Evolutionary conservation across 2,329 filamentous ascomycete genomes (phyloP).

Genomic region (Ilyonectria sp.): DNA sequence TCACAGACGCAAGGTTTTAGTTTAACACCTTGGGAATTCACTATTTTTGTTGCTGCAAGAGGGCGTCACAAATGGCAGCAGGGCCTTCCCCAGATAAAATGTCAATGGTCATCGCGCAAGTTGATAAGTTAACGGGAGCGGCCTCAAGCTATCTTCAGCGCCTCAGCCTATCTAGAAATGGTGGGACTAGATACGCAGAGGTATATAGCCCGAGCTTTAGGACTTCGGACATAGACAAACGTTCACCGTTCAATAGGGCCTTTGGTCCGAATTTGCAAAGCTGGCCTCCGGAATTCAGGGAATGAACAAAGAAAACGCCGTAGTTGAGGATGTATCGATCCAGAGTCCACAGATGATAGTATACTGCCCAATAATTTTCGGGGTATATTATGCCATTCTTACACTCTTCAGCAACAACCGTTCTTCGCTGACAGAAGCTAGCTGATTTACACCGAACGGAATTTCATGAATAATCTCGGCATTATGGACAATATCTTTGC

Average conservation of each 20-base stretch:
- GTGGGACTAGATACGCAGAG: background rate
- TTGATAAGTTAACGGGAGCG: background rate
- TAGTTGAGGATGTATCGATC: background rate
- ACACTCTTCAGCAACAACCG: no score
- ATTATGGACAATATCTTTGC: background rate
- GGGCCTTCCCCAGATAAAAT: background rate
- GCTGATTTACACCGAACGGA: background rate
- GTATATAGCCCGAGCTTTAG: background rate
- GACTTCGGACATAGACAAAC: no score
- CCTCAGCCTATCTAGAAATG: background rate
- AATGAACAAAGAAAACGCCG: conserved; percentile 7
- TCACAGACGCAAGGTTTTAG: background rate
- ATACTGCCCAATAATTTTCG: conserved; percentile 11
- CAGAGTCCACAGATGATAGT: background rate
- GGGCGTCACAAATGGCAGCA: background rate
- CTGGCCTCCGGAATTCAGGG: background rate
- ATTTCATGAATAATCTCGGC: background rate
- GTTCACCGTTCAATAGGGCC: background rate
- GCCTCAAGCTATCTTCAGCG: conserved; percentile 5
- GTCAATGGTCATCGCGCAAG: background rate
- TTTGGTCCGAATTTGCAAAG: conserved; percentile 3
- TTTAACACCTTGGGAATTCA: background rate
- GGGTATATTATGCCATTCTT: background rate
- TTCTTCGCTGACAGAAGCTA: no score
- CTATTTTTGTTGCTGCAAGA: background rate